Base-by-base conservation (phyloP, 768 basidiomycete species). In the Paxillus rubicundulus region DNA sequence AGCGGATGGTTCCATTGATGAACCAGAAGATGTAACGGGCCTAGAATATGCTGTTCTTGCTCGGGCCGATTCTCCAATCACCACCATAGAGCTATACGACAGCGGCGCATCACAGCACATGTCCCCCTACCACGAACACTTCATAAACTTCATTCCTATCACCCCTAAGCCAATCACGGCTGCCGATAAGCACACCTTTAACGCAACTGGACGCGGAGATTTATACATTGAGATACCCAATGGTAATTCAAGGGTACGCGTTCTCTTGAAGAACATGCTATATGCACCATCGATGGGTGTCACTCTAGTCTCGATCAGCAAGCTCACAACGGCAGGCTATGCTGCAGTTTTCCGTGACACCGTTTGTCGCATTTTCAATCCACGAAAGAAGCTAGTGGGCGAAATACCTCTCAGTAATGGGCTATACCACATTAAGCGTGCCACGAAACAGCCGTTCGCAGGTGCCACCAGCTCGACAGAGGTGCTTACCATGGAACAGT, bases 101-200 rank as follows among this genome's bases (percentile, higher is more conserved):
- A 53, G 46, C 2, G 27, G 46, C 5, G 18, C 41, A 10, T 53
- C 17, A 16, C 46, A 43, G 9, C 52, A 52, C 5, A 12, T 47
- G 1, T 52, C 51, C 1, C 39, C 40, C 5, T 53, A 51, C 20
- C n/a, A 7, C 13, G 20, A 38, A 18, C 41, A 47, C 3, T 54
- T 54, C 42, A n/a, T 27, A 5, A 41, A 54, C 38, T 49, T 27
- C 20, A 36, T 44, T 20, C 30, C 34, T 32, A 63, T 59, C 17
- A 8, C 51, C 1, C 65, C 66, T 2, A 49, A 60, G 16, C 41
- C 63, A 12, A 72, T 74, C 52, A 66, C 56, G 24, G 24, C 24
- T 2, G 24, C 24, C 24, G 24, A 24, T 24, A 24, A 24, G 3
- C 3, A 4, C 24, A 24, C 24, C 24, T 24, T 24, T 4, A 24